phyloP scores from a whole-genome alignment of 495 filamentous ascomycete species.

The Penicillium dipodomyicola region DNA sequence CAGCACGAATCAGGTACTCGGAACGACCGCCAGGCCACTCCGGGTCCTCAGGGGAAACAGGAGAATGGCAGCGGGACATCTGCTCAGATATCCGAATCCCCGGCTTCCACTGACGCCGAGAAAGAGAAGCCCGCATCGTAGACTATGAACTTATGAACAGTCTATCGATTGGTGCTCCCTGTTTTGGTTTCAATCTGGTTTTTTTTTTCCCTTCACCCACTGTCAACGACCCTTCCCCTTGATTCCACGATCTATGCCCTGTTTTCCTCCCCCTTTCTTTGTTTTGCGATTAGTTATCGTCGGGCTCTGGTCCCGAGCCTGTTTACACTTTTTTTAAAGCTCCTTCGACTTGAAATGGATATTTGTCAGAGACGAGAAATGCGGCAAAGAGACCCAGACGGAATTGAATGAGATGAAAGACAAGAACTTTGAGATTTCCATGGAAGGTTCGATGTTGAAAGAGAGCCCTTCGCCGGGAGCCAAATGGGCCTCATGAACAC shows the following conservation, averaged over 20 bases:
- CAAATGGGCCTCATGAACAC: constrained; percentile 26
- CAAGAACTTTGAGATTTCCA: constrained; percentile 4
- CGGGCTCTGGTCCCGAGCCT: constrained; percentile 12
- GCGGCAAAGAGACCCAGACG: constrained; percentile 8
- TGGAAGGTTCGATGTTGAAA: constrained; percentile 9
- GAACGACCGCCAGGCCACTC: constrained; percentile 57
- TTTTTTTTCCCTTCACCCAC: constrained; percentile 20
- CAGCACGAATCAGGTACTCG: constrained; percentile 40
- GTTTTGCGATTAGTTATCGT: constrained; percentile 16
- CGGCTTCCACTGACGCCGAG: constrained; percentile 43
- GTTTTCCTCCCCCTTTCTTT: constrained; percentile 10
- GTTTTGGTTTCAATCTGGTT: constrained; percentile 18
- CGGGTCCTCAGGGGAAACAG: constrained; percentile 47
- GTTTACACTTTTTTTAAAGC: constrained; percentile 5
- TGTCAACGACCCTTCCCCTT: constrained; percentile 22
- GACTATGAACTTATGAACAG: constrained; percentile 12
- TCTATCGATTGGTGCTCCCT: constrained; percentile 12
- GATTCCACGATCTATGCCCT: constrained; percentile 23
- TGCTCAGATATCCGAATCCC: constrained; percentile 47
- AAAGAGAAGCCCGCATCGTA: constrained; percentile 36
- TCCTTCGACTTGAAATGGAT: constrained; percentile 15
- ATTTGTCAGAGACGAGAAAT: constrained; percentile 8
- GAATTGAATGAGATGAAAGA: constrained; percentile 12
- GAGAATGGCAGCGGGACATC: constrained; percentile 25
- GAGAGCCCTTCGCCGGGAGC: constrained; percentile 21